Base-by-base conservation (phyloP, 192 early-diverging fungal species). In the Backusella sp. region DNA sequence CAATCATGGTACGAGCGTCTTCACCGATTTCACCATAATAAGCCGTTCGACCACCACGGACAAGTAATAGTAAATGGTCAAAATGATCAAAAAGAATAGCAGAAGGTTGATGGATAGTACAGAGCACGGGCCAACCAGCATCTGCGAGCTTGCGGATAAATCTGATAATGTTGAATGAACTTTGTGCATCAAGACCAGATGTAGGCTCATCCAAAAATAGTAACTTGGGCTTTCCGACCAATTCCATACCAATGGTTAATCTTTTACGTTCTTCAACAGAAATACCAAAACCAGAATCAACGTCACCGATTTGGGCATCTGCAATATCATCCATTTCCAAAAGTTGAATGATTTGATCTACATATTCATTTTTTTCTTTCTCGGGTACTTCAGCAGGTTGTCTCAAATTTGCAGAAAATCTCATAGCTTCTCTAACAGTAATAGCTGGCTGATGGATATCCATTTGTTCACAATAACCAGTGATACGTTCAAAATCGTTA, bases 131-230 rank as follows among this genome's bases (percentile, higher is more conserved):
- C 84, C 89, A 90, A 53, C 89, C 90, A 62, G 85, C 85, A 65
- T 89, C 83, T 34, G 92, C 86, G 74, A 91, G 76, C 70, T 85
- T 83, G 76, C 86, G 88, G 89, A 92, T 84, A 84, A 95, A 92
- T 72, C 91, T 87, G 74, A 91, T 84, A 76, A 93, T 85, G 85
- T 93, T 90, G 79, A 90, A 91, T 0, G 93, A 91, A 12, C 93
- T 85, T 76, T 96, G 94, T 9, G 91, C 89, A 79, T 93, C 91
- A 12, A 93, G 81, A 23, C 96, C 96, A 34, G 92, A 94, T 1
- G 94, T 96, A 34, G 96, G 96, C 78, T 93, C 96, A 83, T 96
- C 95, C 75, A 96, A 85, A 84, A 97, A 94, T 39, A 97, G 86
- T 28, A 93, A 78, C 76, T 90, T 87, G 19, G 92, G 91, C 83